Evolutionary conservation across 306 rosid genomes (phyloP), one percentile per base, ranked within the genome.

Genomic region (Casuarina cunninghamiana): DNA sequence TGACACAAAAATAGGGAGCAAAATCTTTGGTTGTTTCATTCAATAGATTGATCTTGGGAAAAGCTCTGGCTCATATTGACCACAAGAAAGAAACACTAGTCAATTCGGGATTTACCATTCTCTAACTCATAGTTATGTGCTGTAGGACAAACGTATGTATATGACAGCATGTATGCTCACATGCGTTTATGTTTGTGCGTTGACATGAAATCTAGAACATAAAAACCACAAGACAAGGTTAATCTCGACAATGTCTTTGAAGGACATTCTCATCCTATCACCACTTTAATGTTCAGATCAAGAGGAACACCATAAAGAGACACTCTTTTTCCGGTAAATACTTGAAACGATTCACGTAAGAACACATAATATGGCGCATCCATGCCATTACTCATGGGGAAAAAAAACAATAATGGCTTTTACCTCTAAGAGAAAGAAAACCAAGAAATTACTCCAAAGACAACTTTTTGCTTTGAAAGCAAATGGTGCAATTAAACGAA

Each of bases 1-100:
- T 3, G 98, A 95, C 39, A 95, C 98, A 53, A 95, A 93, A 60
- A 95, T 93, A 21, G 93, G 97, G 74, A 95, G 90, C 80, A 95
- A 97, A 74, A 95, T 93, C 87, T 95, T 95, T 0, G 99, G 98
- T 77, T 93, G 96, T 87, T 93, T 95, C 99, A 95, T 95, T 37
- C 97, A 89, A 75, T 95, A 95, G 72, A 95, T 95, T 83, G 93
- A 81, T 41, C 99, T 98, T 2, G 98, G 98, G 88, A 95, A 95
- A 55, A 95, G 85, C 87, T 93, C 99, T 16, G 99, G 99, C 84
- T 95, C 99, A 82, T 95, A 95, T 98, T 91, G 81, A 57, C 16
- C 57, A 69, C 32, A 74, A 83, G 72, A 70, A 66, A 38, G 1
- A 17, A 37, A 72, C 37, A 3, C 44, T 7, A 42, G 10, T 75